Conservation (phyloP, 2,329 filamentous ascomycete species). For the Septoria linicola region DNA sequence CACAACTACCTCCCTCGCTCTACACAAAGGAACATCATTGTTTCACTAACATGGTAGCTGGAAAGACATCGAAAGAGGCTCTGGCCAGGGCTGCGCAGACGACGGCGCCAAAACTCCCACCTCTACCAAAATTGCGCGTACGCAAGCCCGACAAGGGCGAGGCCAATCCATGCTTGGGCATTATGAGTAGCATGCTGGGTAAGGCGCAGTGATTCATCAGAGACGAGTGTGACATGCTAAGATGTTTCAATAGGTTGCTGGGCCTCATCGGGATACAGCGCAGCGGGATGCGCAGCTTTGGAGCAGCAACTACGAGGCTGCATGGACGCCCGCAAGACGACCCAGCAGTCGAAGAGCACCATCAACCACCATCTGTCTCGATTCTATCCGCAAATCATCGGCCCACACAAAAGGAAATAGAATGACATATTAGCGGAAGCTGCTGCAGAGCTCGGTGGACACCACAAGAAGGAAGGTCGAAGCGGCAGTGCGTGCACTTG, state of each 20-base stretch:
- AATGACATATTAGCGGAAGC: too few relatives aligned
- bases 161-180: conserved; percentile 62
- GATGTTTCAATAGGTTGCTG: conserved; percentile 64
- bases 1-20: background rate
- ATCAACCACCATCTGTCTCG: conserved; percentile 91
- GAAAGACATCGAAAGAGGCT: conserved; percentile 34
- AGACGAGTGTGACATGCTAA: background rate
- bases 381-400: conserved; percentile 70
- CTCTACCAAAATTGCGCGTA: conserved; percentile 63
- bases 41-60: conserved; percentile 34
- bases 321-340: conserved; percentile 66
- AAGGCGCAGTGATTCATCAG: conserved; percentile 33
- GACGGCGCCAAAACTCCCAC: conserved; percentile 52
- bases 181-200: conserved; percentile 69
- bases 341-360: conserved; percentile 62
- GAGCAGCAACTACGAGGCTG: conserved; percentile 62
- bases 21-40: background rate
- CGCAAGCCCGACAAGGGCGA: conserved; percentile 62
- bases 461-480: too few relatives aligned
- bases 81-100: conserved; percentile 38
- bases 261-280: conserved; percentile 72
- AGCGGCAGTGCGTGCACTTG: too few relatives aligned
- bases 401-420: conserved; percentile 66
- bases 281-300: conserved; percentile 59
- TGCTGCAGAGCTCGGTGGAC: too few relatives aligned